Evolutionary conservation across 768 basidiomycete genomes (phyloP), one percentile per base, ranked within the genome.

Genomic region (Boletellus ananas): DNA sequence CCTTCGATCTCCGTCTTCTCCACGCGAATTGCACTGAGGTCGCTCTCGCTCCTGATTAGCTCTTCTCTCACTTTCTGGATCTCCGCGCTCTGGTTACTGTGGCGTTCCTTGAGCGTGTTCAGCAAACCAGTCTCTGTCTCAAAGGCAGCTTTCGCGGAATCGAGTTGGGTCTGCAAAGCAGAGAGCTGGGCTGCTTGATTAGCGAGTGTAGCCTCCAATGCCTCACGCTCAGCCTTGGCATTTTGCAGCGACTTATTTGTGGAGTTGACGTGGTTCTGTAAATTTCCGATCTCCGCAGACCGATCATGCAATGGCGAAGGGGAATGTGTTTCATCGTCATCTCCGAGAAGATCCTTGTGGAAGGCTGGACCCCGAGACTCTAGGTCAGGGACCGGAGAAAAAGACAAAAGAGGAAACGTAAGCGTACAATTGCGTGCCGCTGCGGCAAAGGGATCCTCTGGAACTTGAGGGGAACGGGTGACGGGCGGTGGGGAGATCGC

Each of bases 1-100:
- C 92, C 90, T 66, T 94, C 93, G 18, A 97, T 75, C 69, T 98
- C 96, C 7, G 85, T 75, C 72, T 94, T 97, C 72, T 97, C 94
- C 18, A 92, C 82, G 14, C 86, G 76, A 40, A 95, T 62, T 8
- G 87, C 94, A 56, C 90, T 92, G 35, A 99, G 76, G 56, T 97
- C 93, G 62, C 91, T 93, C 72, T 98, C 94, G 4, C 89, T 85
- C 36, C 78, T 76, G 57, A 99, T 98, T 34, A 97, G 72, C 51
- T 95, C 88, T 45, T 85, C 80, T 44, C 80, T 77, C 4, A 81
- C 67, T 64, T 82, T 86, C 59, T 84, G 78, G 25, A 96, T 86
- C 17, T 87, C 84, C 16, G 78, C 72, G 2, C 74, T 74, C 71
- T 96, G 94, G 8, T 74, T 72, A 0, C 75, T 68, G 42, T 79